phyloP scores from a whole-genome alignment of 2,329 filamentous ascomycete species.

The Beauveria australis region DNA sequence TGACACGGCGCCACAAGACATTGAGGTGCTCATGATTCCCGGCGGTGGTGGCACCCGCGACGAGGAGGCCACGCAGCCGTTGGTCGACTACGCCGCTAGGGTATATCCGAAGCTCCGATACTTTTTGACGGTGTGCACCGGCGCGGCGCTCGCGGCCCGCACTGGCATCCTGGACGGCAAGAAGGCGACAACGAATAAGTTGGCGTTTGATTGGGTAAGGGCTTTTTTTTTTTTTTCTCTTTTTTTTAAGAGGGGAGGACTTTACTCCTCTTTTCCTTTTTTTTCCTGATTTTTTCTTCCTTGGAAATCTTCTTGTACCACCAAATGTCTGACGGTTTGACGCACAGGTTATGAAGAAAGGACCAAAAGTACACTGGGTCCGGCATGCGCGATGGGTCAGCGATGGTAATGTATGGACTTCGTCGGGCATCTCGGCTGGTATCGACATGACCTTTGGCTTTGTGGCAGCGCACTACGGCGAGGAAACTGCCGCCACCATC shows the following conservation, averaged over 20 bases:
- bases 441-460: slow-evolving; percentile 31
- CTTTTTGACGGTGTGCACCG: slow-evolving; percentile 56
- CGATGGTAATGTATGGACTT: slow-evolving; percentile 55
- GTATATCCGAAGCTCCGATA: slow-evolving; percentile 37
- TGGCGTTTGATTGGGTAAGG: slow-evolving; percentile 33
- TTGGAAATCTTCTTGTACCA: too few relatives aligned
- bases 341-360: slow-evolving; percentile 26
- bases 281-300: neutral
- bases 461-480: slow-evolving; percentile 32
- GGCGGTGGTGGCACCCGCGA: slow-evolving; percentile 27
- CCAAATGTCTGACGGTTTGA: too few relatives aligned
- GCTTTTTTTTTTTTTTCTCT: too few relatives aligned
- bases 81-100: slow-evolving; percentile 33
- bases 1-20: slow-evolving; percentile 23
- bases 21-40: slow-evolving; percentile 31
- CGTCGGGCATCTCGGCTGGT: slow-evolving; percentile 45
- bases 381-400: slow-evolving; percentile 49
- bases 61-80: slow-evolving; percentile 15
- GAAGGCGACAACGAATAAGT: slow-evolving; percentile 55
- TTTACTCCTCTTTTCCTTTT: neutral
- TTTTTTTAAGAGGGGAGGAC: too few relatives aligned
- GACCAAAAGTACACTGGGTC: slow-evolving; percentile 45
- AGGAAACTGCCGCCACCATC: slow-evolving; percentile 37
- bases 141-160: slow-evolving; percentile 43
- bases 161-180: slow-evolving; percentile 49